Percentiles rank a stretch among this genome's conserved stretches.
Conservation (phyloP, 192 early-diverging fungal genomes). For the Podila epicladia region DNA sequence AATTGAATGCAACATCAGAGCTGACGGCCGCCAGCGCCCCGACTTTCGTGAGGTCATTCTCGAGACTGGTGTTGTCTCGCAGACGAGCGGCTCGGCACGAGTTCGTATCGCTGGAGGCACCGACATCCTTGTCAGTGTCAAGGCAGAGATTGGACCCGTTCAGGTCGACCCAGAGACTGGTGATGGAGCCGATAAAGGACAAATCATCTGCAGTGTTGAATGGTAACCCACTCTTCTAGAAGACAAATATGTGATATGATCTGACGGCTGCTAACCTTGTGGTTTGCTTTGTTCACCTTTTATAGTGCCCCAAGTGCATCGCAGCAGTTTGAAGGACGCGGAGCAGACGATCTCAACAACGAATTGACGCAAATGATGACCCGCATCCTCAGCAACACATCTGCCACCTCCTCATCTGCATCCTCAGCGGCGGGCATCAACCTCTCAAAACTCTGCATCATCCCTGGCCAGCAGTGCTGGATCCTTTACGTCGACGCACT, state of each 20-base stretch:
- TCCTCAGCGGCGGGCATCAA: conserved; percentile 72
- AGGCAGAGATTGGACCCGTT: conserved; percentile 86
- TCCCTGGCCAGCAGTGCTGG: conserved; percentile 92
- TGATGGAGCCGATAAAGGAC: conserved; percentile 70
- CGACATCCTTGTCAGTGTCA: conserved; percentile 94
- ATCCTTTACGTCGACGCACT: conserved; percentile 90
- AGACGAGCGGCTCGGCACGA: conserved; percentile 91
- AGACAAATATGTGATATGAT: not conserved
- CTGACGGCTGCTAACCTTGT: not conserved
- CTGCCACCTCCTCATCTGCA: conserved; percentile 16
- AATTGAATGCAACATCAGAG: conserved; percentile 81
- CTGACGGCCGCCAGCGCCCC: conserved; percentile 85
- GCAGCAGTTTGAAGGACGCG: conserved; percentile 81
- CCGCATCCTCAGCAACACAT: conserved; percentile 73
- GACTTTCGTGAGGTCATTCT: conserved; percentile 83
- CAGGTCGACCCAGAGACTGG: conserved; percentile 60
- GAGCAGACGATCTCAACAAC: conserved; percentile 85
- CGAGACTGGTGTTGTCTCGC: conserved; percentile 89
- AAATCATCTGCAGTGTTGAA: conserved; percentile 90
- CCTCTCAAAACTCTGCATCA: conserved; percentile 87
- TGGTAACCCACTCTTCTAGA: conserved; percentile 61
- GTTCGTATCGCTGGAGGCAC: conserved; percentile 84
- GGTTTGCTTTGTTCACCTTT: not conserved
- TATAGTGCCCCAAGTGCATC: conserved; percentile 82
- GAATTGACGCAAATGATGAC: conserved; percentile 86